Base-by-base conservation (phyloP, 164 flowering plant species). In the Stephania cephalantha region DNA sequence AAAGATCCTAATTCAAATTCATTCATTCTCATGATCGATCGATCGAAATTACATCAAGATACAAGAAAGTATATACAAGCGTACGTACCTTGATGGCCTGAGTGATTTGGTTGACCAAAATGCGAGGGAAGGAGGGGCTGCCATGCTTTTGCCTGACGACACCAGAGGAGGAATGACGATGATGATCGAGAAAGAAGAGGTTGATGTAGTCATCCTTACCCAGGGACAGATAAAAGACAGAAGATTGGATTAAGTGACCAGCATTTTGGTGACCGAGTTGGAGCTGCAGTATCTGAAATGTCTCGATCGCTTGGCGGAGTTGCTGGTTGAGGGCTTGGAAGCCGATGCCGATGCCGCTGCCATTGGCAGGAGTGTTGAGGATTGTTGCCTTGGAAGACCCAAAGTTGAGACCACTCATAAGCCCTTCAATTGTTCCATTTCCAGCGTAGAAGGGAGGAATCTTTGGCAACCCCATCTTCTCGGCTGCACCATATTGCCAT, bases 341-440 rank as follows among this genome's bases (percentile, higher is more conserved):
- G 65, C 71, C 80, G 30, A 76, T 70, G 71, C 77, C 61, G 5
- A 75, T 77, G 35, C 35, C 35, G 3, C 3, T 31, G 3, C 2
- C 4, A 35, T 35, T 35, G 42, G 42, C 42, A 35, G 42, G 42
- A 2, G 84, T 75, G 77, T 79, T 84, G 71, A 91, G 76, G 74
- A 93, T 89, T 4, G 91, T 88, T 8, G 95, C 94, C 63, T 80
- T 78, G 15, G 91, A 86, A 22, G 91, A 80, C 0, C 97, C 97
- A 50, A 82, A 90, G 79, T 90, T 92, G 10, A 92, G 50, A 11
- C 95, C 95, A 7, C 55, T 64, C 42, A 85, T 10, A 17, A 92
- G 53, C 10, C 76, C 89, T 44, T 83, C 80, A 8, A 86, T 42
- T 10, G 94, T 86, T 58, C 90, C 90, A 67, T 90, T 88, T 74